These are phyloP conservation scores for Trifolium subterraneum DNA, from an alignment of 306 rosid species.

Conservation along the genomic window DNA sequence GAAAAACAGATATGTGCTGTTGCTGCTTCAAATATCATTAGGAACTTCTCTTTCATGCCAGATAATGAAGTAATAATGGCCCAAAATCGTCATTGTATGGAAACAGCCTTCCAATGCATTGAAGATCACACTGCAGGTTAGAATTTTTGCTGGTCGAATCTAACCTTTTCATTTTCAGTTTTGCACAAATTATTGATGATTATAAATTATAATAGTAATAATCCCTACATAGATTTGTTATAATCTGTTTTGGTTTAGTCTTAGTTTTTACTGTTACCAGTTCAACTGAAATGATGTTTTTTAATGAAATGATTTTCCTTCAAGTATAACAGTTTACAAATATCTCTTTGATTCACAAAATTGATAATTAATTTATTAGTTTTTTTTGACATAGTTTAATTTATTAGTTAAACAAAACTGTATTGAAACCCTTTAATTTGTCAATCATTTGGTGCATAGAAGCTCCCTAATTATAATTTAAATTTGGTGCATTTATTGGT, in stretches of 20 bases:
- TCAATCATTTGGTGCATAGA: too few species aligned
- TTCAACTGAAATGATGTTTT: neutral
- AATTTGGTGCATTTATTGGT: neutral
- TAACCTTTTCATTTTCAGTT: constrained; percentile 15
- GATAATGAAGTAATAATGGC: constrained; percentile 97
- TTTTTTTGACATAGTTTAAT: too few species aligned
- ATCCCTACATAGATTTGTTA: constrained; percentile 3
- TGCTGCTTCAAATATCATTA: constrained; percentile 88
- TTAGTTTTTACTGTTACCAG: neutral
- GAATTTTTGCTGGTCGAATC: constrained; percentile 33
- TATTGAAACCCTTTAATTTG: too few species aligned
- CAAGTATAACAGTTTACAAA: too few species aligned
- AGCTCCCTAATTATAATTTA: neutral
- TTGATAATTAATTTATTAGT: too few species aligned
- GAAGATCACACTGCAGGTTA: constrained; percentile 79
- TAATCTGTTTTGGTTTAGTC: constrained; percentile 3
- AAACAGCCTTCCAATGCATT: constrained; percentile 87
- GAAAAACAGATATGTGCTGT: constrained; percentile 94
- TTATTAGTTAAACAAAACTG: too few species aligned
- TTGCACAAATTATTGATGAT: constrained; percentile 1
- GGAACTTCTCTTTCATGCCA: constrained; percentile 98
- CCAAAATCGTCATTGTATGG: constrained; percentile 89
- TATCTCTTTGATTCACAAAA: too few species aligned
- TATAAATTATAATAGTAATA: neutral
- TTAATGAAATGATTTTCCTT: too few species aligned